These are phyloP conservation scores for Lachnellula suecica DNA, from an alignment of 2,329 filamentous ascomycete species.

Conservation along the genomic window DNA sequence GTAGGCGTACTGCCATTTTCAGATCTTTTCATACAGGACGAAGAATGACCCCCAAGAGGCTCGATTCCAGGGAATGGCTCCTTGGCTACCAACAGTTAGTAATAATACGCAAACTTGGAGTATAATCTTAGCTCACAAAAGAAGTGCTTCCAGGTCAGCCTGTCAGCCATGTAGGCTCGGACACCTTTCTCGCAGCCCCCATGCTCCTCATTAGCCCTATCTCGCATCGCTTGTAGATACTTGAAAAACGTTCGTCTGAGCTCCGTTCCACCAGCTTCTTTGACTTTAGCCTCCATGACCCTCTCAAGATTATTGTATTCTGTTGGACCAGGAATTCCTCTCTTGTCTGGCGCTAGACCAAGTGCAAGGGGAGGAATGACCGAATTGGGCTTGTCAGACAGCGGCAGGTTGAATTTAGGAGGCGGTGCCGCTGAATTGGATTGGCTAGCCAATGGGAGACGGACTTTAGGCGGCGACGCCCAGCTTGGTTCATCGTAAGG, in stretches of 20 bases:
- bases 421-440: too few species aligned
- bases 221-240: slow-evolving; percentile 18
- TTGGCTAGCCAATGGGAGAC: too few species aligned
- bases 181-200: slow-evolving; percentile 1
- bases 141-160: slow-evolving; percentile 14
- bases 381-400: too few species aligned
- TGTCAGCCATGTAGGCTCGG: slow-evolving; percentile 12
- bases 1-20: neutral
- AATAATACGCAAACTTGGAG: neutral
- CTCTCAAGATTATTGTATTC: slow-evolving; percentile 10
- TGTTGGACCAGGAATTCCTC: neutral
- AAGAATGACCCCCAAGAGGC: neutral
- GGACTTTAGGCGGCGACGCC: neutral
- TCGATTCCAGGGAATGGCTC: slow-evolving; percentile 5
- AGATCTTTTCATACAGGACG: neutral
- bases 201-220: slow-evolving; percentile 9
- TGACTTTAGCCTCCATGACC: slow-evolving; percentile 19
- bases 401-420: too few species aligned
- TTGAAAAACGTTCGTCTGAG: slow-evolving; percentile 19
- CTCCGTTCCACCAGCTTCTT: neutral
- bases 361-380: neutral
- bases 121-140: too few species aligned
- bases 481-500: neutral
- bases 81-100: neutral
- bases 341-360: neutral